Base-by-base conservation (phyloP, 2,329 filamentous ascomycete species). In the Botrytis paeoniae region DNA sequence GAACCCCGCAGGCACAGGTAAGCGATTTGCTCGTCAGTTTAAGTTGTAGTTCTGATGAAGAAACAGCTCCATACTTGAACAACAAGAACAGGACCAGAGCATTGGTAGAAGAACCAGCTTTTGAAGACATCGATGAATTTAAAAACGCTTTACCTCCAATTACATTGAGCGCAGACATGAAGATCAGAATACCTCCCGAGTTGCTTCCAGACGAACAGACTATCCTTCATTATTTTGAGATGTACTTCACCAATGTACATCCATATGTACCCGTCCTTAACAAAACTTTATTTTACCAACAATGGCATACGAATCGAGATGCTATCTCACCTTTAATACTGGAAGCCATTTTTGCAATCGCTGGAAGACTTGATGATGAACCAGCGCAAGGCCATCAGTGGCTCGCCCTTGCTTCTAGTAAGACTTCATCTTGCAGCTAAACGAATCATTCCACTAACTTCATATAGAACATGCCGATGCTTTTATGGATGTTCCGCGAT, bases 181-280 rank as follows among this genome's bases (percentile, higher is more conserved):
- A 92, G 73, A 92, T 97, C 73, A 89, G 94, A 51, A 97, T 98
- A 75, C 96, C 95, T 0, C 93, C 92, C 0, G 94, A 97, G 79
- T 87, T 98, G 79, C 97, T 98, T 94, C 95, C 95, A 1, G 88
- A 92, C 43, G 94, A 98, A 45, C 91, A 93, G 62, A 93, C 93
- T 51, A 91, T 91, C 7, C 84, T 94, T 80, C 88, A 92, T 51
- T 97, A 96, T 80, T 97, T 98, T 80, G 90, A 96, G 57, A 92
- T 97, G 61, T 98, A 94, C 81, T 98, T 98, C 82, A 85, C 87
- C 48, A 91, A 98, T 77, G 92, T 98, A 45, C 96, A 98, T 79
- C 95, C 95, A 0, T 98, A 97, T 78, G 91, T 97, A 2, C 95
- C 95, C 0, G 94, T 98, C 4, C 84, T 98, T 70, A 95, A 96